Conservation (phyloP, 2,329 filamentous ascomycete species). For the Calonectria pauciramosa region DNA sequence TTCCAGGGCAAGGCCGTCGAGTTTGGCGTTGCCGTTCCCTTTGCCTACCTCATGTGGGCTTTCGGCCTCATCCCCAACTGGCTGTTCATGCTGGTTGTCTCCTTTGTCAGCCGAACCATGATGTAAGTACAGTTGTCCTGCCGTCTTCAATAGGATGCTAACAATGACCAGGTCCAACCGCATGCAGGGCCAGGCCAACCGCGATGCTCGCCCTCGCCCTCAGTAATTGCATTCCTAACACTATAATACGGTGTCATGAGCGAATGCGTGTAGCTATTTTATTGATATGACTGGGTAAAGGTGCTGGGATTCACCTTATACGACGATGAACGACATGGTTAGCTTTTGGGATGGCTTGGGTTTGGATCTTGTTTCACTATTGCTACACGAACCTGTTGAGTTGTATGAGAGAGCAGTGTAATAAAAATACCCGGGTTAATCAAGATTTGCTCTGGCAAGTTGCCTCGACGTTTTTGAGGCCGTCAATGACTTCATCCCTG, state of each 20-base stretch:
- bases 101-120: constrained; percentile 79
- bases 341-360: constrained; percentile 25
- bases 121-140: constrained; percentile 71
- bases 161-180: constrained; percentile 54
- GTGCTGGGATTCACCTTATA: constrained; percentile 29
- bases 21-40: constrained; percentile 72
- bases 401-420: constrained; percentile 27
- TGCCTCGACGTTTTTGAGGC: constrained; percentile 69
- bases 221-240: constrained; percentile 32
- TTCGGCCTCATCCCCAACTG: constrained; percentile 79
- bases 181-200: constrained; percentile 43
- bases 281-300: constrained; percentile 29
- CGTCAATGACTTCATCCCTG: constrained; percentile 75
- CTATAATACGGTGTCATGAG: constrained; percentile 23
- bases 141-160: constrained; percentile 31
- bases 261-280: constrained; percentile 22
- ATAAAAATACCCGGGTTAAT: constrained; percentile 35
- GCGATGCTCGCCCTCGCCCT: constrained; percentile 23
- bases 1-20: constrained; percentile 77
- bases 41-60: constrained; percentile 77
- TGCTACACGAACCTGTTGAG: constrained; percentile 32
- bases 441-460: constrained; percentile 68
- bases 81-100: constrained; percentile 83
- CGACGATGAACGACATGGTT: constrained; percentile 31
- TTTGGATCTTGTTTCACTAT: constrained; percentile 32